Conservation (phyloP, 768 basidiomycete species). For the Rhodotorula babjevae region DNA sequence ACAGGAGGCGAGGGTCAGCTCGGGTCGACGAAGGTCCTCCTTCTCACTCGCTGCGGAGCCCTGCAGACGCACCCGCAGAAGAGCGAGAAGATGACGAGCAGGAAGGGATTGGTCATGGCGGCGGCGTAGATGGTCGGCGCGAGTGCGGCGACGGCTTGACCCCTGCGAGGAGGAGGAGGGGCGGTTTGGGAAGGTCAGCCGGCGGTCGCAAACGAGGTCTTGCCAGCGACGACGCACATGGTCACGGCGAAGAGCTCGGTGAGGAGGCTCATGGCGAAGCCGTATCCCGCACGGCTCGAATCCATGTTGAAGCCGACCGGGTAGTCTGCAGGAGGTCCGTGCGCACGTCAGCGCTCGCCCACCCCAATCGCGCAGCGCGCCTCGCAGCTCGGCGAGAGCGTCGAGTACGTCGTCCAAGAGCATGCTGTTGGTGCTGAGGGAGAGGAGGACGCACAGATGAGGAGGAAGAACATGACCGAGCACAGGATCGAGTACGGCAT, state of each 20-base stretch:
- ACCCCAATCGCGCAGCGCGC: no score
- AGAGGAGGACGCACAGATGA: conserved; percentile 16
- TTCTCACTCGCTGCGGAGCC: no score
- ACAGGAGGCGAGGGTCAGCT: no score
- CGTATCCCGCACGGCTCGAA: conserved; percentile 45
- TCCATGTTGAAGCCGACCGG: conserved; percentile 45
- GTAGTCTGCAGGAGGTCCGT: conserved; percentile 23
- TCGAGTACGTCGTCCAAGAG: no score
- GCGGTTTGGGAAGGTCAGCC: neutral
- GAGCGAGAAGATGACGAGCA: conserved; percentile 52
- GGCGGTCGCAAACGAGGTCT: neutral
- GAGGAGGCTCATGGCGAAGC: conserved; percentile 47
- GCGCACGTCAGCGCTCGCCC: no score
- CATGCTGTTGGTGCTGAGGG: no score
- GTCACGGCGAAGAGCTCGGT: conserved; percentile 60
- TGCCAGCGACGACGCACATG: conserved; percentile 44
- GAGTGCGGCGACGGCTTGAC: conserved; percentile 62
- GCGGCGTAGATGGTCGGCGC: conserved; percentile 74
- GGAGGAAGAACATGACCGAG: conserved; percentile 68
- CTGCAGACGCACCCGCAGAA: conserved; percentile 59
- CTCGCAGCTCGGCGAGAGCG: no score
- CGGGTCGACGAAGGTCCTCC: no score
- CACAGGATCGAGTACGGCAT: conserved; percentile 70
- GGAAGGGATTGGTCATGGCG: conserved; percentile 73
- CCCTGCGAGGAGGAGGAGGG: neutral